A percentile compares a stretch with the other conserved stretches of the same genome.
Evolutionary conservation across 1,284 basidiomycete genomes (phyloP).

Genomic region (Ustilago shanxiensis): DNA sequence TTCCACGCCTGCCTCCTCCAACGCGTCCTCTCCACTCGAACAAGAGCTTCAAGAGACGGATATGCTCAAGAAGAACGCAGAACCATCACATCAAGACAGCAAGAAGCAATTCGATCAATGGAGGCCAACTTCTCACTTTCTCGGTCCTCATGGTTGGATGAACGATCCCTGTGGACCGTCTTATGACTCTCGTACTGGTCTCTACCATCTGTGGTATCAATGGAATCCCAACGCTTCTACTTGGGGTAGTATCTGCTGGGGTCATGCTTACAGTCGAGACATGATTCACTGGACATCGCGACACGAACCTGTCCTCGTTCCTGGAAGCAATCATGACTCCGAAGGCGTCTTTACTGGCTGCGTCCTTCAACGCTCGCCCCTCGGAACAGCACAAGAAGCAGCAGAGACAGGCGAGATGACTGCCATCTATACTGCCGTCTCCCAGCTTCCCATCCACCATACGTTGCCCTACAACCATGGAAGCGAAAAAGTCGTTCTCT

Average conservation of each 20-base stretch:
- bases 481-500: constrained; percentile 55
- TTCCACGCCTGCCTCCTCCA: constrained; percentile 31
- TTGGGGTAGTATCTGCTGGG: constrained; percentile 62
- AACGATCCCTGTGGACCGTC: constrained; percentile 59
- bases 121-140: constrained; percentile 53
- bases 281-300: constrained; percentile 56
- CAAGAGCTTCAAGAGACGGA: constrained; percentile 22
- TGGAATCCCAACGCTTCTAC: constrained; percentile 57
- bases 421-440: constrained; percentile 60
- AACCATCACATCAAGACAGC: not conserved
- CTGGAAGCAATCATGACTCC: constrained; percentile 45
- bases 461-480: constrained; percentile 53
- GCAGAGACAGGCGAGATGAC: constrained; percentile 40
- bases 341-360: constrained; percentile 60
- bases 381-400: constrained; percentile 20
- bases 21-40: constrained; percentile 20
- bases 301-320: constrained; percentile 34
- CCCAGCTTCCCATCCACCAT: constrained; percentile 56
- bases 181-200: constrained; percentile 44
- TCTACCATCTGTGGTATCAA: constrained; percentile 59
- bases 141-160: constrained; percentile 61
- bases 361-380: constrained; percentile 46
- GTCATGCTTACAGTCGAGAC: constrained; percentile 50
- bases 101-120: constrained; percentile 38
- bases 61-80: constrained; percentile 18